A percentile compares a stretch with the other conserved stretches of the same genome.
Conservation (phyloP, 495 filamentous ascomycete genomes). For the Neurospora tetrasperma region DNA sequence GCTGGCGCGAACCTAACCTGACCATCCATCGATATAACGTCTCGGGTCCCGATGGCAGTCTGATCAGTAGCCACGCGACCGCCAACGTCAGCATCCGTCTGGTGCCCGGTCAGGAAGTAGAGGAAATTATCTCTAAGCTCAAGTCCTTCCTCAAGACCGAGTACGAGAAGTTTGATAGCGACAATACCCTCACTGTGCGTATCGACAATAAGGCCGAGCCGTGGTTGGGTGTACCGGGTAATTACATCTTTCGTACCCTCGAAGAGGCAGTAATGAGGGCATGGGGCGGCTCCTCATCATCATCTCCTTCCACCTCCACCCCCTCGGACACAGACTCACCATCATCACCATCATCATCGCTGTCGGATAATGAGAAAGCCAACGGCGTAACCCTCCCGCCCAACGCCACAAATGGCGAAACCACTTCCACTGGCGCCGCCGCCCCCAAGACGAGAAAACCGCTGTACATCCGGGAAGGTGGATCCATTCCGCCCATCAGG, state of each 20-base stretch:
- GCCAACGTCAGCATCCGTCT: conserved; percentile 83
- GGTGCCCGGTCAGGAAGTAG: conserved; percentile 82
- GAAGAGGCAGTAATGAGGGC: conserved; percentile 77
- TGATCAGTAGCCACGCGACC: conserved; percentile 78
- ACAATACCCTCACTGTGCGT: conserved; percentile 69
- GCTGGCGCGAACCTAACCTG: conserved; percentile 92
- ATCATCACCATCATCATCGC: background rate
- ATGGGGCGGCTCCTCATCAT: conserved; percentile 42
- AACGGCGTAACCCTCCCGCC: conserved; percentile 2
- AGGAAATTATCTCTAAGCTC: conserved; percentile 57
- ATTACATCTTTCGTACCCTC: conserved; percentile 81
- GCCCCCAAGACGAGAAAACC: conserved; percentile 39
- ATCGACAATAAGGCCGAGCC: conserved; percentile 91
- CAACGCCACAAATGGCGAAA: conserved; percentile 12
- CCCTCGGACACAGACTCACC: background rate
- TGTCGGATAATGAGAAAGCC: background rate
- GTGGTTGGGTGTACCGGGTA: conserved; percentile 88
- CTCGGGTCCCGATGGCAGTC: conserved; percentile 72
- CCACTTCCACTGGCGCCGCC: background rate
- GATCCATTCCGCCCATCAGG: conserved; percentile 83
- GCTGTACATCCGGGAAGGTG: conserved; percentile 91
- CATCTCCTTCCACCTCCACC: background rate
- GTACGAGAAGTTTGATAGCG: conserved; percentile 61
- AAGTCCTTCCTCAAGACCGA: conserved; percentile 56
- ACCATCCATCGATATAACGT: conserved; percentile 91